These are phyloP conservation scores for Tetrahymena thermophila DNA, from an alignment of 73 alveolate genomes.

Conservation along the genomic window DNA sequence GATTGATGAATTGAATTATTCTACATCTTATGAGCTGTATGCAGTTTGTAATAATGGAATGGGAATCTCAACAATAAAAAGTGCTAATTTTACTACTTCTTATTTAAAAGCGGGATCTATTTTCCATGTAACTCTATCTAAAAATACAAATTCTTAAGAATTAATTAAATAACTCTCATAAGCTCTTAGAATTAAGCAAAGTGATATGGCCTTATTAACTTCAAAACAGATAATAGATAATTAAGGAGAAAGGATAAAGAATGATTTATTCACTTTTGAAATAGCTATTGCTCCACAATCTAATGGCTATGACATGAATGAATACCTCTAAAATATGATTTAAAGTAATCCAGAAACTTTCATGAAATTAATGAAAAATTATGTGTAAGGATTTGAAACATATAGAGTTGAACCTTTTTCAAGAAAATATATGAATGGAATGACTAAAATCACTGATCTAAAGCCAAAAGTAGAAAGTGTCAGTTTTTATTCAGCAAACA, in stretches of 20 bases:
- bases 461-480: not conserved
- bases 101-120: not conserved
- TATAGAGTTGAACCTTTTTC: not conserved
- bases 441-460: not conserved
- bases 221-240: not conserved
- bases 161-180: not conserved
- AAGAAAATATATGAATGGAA: not conserved
- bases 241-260: not conserved
- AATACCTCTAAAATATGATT: not conserved
- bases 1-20: not conserved
- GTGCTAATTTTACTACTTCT: not conserved
- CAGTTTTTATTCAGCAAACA: not conserved
- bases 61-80: not conserved
- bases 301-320: not conserved
- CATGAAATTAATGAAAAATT: not conserved
- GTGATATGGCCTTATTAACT: not conserved
- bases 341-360: not conserved
- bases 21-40: not conserved
- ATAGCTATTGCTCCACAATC: not conserved
- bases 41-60: not conserved
- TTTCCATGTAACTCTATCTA: not conserved
- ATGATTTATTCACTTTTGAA: not conserved
- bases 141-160: not conserved
- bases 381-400: not conserved
- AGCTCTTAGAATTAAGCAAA: not conserved